Evolutionary conservation across 2,329 filamentous ascomycete species (phyloP), one percentile per base, ranked within the genome.

Genomic region (Aureobasidium sp.): DNA sequence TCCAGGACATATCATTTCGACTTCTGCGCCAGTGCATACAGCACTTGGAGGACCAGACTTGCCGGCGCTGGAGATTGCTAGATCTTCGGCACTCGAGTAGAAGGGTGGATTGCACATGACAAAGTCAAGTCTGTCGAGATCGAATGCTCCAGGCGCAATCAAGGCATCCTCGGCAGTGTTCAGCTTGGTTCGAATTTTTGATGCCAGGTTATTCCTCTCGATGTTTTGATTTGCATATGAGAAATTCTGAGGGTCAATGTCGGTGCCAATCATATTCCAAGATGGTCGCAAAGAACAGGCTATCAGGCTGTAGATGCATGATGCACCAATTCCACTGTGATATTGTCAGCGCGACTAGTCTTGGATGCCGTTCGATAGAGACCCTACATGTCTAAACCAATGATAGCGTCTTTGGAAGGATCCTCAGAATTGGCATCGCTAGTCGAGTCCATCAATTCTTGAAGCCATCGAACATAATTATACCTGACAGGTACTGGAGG

Each of bases 51-150:
- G 85, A 0, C 81, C 79, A 3, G 80, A 75, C 72, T 97, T 96
- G 39, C 80, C 73, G 0, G 89, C 87, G 32, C 75, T 71, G 1
- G 87, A 87, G 4, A 78, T 75, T 3, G 81, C 66, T 74, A 97
- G 83, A 55, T 95, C 91, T 5, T 80, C 74, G 3, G 82, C 76
- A 0, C 89, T 91, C n/a, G 79, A 74, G 77, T 97, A 97, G 76
- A 99, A 99, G 0, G 94, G 94, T 0, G 94, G 94, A 67, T 99
- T 99, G 65, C 88, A 93, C 85, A 97, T 95, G 62, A 84, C 85
- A 71, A 97, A 97, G 70, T 93, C 87, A 47, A 96, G 78, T 3
- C 77, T 79, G 10, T 69, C 64, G 16, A 82, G 70, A 29, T 72
- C 74, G 1, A 86, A 69, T 0, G 79, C 78, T 42, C 85, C 77